A percentile compares a stretch with the other conserved stretches of the same genome.
Conservation (phyloP, 352 stramenopile genomes). For the Phytophthora hybrid region DNA sequence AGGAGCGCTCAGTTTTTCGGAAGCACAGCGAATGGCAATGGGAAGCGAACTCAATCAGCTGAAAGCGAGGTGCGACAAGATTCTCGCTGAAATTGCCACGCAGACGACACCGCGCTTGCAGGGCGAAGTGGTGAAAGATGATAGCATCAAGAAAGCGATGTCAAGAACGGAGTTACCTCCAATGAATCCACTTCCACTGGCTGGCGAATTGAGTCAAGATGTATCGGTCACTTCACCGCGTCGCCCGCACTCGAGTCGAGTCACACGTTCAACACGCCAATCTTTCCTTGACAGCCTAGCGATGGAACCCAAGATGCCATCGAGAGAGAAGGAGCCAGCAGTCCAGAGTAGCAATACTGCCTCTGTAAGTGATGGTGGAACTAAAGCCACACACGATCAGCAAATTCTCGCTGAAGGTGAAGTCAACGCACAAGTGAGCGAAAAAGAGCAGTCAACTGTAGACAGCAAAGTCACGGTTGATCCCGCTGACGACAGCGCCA, state of each 20-base stretch:
- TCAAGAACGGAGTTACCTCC: slow-evolving; percentile 11
- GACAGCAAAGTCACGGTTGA: background rate
- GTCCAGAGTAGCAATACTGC: background rate
- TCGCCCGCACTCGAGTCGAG: slow-evolving; percentile 31
- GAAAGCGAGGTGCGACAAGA: slow-evolving; percentile 19
- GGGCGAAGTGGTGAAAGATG: background rate
- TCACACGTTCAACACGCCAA: slow-evolving; percentile 25
- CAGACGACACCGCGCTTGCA: slow-evolving; percentile 30
- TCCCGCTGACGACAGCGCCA: background rate
- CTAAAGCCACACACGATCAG: background rate
- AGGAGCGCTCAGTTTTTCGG: slow-evolving; percentile 49
- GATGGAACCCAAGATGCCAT: slow-evolving; percentile 1
- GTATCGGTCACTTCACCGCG: slow-evolving; percentile 14
- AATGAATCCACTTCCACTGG: background rate
- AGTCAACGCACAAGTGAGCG: background rate
- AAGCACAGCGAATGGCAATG: slow-evolving; percentile 47
- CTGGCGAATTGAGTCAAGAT: slow-evolving; percentile 10
- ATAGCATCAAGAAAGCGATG: background rate
- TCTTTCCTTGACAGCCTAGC: slow-evolving; percentile 31
- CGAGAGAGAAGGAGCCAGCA: background rate
- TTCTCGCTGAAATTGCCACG: slow-evolving; percentile 27
- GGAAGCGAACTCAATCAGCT: slow-evolving; percentile 16
- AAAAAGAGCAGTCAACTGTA: slow-evolving; percentile 5
- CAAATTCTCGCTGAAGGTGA: slow-evolving; percentile 1
- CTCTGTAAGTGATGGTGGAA: background rate